Conservation (phyloP, 1,284 basidiomycete species). For the Vanrija sp. region DNA sequence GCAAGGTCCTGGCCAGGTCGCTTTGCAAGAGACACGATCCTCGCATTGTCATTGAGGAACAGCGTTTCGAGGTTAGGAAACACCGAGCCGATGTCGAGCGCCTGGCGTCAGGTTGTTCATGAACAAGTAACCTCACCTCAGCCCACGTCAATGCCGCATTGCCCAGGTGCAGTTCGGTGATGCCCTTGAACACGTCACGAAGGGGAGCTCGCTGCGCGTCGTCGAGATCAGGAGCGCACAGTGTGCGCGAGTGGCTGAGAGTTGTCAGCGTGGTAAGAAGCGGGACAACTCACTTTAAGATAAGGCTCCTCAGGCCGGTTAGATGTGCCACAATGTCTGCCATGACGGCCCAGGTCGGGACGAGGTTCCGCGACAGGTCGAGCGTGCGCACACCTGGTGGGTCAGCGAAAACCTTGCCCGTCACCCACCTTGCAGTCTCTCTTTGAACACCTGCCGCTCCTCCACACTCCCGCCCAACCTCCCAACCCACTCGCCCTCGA, state of each 20-base stretch:
- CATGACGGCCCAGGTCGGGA: conserved; percentile 68
- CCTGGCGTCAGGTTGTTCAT: conserved; percentile 18
- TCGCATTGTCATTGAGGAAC: conserved; percentile 71
- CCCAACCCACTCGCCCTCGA: conserved; percentile 64
- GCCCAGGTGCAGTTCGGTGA: conserved; percentile 73
- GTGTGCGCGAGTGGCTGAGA: conserved; percentile 52
- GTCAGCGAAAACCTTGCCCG: conserved; percentile 8
- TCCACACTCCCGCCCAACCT: conserved; percentile 53
- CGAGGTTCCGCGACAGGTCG: conserved; percentile 74
- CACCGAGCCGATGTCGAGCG: conserved; percentile 51
- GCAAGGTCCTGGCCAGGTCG: background rate
- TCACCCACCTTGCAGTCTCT: conserved; percentile 26
- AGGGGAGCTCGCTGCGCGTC: conserved; percentile 50
- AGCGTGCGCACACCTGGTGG: conserved; percentile 67
- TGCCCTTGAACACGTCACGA: conserved; percentile 54
- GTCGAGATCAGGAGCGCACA: too few relatives aligned
- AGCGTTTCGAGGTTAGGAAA: conserved; percentile 64
- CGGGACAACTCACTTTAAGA: conserved; percentile 63
- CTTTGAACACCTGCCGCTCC: conserved; percentile 21
- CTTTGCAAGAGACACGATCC: background rate
- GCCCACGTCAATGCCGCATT: conserved; percentile 65
- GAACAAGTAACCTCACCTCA: conserved; percentile 52
- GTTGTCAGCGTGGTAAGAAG: conserved; percentile 9
- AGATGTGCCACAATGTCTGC: conserved; percentile 64
- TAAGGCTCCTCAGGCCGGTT: conserved; percentile 60